These are phyloP conservation scores for Edaphochlamys debaryana DNA, from an alignment of 139 green algal genomes.

Conservation along the genomic window DNA sequence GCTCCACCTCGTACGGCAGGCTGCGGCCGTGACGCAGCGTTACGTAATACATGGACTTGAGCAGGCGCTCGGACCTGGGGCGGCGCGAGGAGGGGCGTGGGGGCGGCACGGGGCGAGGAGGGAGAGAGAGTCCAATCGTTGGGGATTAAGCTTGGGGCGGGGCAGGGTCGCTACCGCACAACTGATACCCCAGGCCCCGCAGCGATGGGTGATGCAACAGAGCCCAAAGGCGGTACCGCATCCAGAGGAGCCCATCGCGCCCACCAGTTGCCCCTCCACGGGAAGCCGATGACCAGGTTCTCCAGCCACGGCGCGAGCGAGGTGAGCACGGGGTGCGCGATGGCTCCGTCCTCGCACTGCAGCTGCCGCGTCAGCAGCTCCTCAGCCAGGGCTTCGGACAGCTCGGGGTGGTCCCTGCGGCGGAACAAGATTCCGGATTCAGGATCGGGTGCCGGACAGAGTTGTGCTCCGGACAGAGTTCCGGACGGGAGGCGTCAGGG, in stretches of 20 bases:
- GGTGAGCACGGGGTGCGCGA: constrained; percentile 72
- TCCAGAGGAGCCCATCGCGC: too few relatives aligned
- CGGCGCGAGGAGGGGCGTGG: too few relatives aligned
- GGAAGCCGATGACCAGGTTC: constrained; percentile 78
- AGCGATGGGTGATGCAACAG: too few relatives aligned
- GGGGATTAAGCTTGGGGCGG: too few relatives aligned
- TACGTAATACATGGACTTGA: constrained; percentile 90
- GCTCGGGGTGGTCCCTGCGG: constrained; percentile 79
- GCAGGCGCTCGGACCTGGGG: constrained; percentile 74
- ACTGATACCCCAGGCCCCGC: too few relatives aligned
- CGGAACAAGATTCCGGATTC: too few relatives aligned
- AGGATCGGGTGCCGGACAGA: too few relatives aligned
- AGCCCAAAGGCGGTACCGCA: too few relatives aligned
- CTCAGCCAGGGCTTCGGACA: constrained; percentile 83
- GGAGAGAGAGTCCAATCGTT: too few relatives aligned
- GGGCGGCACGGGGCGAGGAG: too few relatives aligned
- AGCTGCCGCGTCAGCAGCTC: constrained; percentile 78
- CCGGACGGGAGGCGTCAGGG: background rate
- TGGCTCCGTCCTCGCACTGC: constrained; percentile 44
- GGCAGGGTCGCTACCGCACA: too few relatives aligned
- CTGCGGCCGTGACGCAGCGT: constrained; percentile 62
- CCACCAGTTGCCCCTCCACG: constrained; percentile 77
- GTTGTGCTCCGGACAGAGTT: too few relatives aligned
- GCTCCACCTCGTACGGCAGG: constrained; percentile 72
- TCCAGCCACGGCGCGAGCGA: constrained; percentile 92